Conservation (phyloP, 148 eudicot species). For the Simmondsia chinensis region DNA sequence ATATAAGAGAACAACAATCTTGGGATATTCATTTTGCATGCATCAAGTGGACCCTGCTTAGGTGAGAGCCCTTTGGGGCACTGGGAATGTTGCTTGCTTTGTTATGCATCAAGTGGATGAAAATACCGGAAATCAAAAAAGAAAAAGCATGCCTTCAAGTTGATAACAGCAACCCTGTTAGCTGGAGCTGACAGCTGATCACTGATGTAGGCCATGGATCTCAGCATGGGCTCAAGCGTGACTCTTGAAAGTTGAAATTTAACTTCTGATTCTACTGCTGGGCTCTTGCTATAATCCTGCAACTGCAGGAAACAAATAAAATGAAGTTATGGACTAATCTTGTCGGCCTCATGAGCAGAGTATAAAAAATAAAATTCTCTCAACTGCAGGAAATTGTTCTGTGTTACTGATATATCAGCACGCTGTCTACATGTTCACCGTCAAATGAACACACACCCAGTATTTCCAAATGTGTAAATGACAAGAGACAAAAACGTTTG, state of each 20-base stretch:
- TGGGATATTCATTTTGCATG: too few relatives aligned
- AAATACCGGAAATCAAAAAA: neutral
- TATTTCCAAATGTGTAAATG: too few relatives aligned
- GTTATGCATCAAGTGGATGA: neutral
- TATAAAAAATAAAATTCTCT: too few relatives aligned
- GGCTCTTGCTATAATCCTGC: slow-evolving; percentile 74
- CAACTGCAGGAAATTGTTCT: too few relatives aligned
- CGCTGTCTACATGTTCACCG: too few relatives aligned
- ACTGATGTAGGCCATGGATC: slow-evolving; percentile 80
- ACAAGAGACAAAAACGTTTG: too few relatives aligned
- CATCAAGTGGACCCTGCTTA: too few relatives aligned
- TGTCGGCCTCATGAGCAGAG: neutral
- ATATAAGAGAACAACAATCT: too few relatives aligned
- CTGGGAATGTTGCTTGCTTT: too few relatives aligned
- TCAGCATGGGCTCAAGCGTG: slow-evolving; percentile 72
- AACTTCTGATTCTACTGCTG: slow-evolving; percentile 57
- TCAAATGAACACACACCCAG: too few relatives aligned
- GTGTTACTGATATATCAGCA: too few relatives aligned
- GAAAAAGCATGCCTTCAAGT: slow-evolving; percentile 59
- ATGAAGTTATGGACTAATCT: neutral
- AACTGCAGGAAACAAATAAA: slow-evolving; percentile 35
- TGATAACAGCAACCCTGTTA: slow-evolving; percentile 83
- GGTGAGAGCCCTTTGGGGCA: too few relatives aligned
- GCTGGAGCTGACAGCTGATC: slow-evolving; percentile 78
- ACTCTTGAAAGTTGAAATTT: slow-evolving; percentile 51